Base-by-base conservation (phyloP, 73 alveolate genomes). In the Paraurostyla sp. region DNA sequence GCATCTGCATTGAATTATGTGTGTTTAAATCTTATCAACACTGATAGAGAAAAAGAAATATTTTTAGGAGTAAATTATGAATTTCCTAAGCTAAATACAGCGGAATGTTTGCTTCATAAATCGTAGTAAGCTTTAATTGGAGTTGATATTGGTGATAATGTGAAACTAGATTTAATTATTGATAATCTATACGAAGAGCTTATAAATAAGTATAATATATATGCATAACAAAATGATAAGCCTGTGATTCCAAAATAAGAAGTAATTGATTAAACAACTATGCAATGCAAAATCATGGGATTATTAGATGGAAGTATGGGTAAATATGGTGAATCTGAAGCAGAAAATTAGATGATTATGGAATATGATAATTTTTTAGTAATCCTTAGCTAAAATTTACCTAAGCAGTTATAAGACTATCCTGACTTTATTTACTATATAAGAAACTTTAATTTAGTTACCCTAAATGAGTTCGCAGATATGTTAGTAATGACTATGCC, bases 61-160 rank as follows among this genome's bases (percentile, higher is more conserved):
- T 91, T 92, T 0, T 48, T 94, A n/a, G 98, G 98, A 3, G 27
- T 85, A 50, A 92, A 69, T 22, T 93, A 87, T 62, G 84, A 52
- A 0, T 76, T 40, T 69, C 88, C 30, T 0, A 83, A 56, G 52
- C 33, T 93, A 38, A n/a, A 59, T 23, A 41, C 36, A 15, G 82
- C 71, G 18, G 94, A 86, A 50, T 73, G 88, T 42, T 9, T 38
- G 0, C 38, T 88, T 2, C 2, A 58, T 41, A 25, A 13, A 9
- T 15, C 23, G 25, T 22, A 0, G 16, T 35, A 22, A 42, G 73
- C 15, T 7, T 9, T 16, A 9, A 18, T 75, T 9, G 52, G 35
- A 6, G 80, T 45, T 0, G 3, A 48, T 0, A 81, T 51, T 25
- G 91, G 83, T 4, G 91, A 81, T 43, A 58, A n/a, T 13, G 71